Evolutionary conservation across 2,329 filamentous ascomycete genomes (phyloP).

Genomic region (Trichophyton rubrum): DNA sequence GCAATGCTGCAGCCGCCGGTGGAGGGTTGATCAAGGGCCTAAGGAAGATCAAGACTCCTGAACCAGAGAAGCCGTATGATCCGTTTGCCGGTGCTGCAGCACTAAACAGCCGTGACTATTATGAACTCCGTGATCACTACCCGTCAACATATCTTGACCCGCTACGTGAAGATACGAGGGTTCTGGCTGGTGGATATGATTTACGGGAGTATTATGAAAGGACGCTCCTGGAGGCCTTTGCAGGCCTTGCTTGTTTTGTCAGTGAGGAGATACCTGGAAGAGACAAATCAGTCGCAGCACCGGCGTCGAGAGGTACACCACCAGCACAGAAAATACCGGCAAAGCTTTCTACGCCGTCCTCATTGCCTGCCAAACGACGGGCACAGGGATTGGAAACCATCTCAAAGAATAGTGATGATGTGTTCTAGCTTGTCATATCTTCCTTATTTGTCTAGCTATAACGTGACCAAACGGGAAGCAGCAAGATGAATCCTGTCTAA

Average conservation of each 20-base stretch:
- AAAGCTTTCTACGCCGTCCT: neutral
- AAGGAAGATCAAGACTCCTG: conserved; percentile 49
- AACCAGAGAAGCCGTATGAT: conserved; percentile 67
- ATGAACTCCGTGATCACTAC: conserved; percentile 56
- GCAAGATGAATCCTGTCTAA: neutral
- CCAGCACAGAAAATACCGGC: neutral
- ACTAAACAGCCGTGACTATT: conserved; percentile 55
- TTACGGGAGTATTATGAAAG: conserved; percentile 69
- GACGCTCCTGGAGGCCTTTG: conserved; percentile 77
- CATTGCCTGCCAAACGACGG: conserved; percentile 1
- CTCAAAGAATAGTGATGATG: neutral
- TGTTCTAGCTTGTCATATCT: neutral
- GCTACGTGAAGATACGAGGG: conserved; percentile 51
- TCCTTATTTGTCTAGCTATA: neutral
- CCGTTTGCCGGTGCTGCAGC: conserved; percentile 61
- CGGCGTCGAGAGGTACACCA: neutral
- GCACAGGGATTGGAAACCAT: neutral
- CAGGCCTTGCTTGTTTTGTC: conserved; percentile 76
- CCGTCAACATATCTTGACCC: conserved; percentile 60
- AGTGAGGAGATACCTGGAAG: conserved; percentile 51
- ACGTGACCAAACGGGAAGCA: neutral
- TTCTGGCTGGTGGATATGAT: conserved; percentile 70
- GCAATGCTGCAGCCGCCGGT: conserved; percentile 16
- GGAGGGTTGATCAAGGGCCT: conserved; percentile 61
- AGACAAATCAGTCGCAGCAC: conserved; percentile 12